phyloP scores from a whole-genome alignment of 2,329 filamentous ascomycete genomes.

The Aureobasidium sp. region DNA sequence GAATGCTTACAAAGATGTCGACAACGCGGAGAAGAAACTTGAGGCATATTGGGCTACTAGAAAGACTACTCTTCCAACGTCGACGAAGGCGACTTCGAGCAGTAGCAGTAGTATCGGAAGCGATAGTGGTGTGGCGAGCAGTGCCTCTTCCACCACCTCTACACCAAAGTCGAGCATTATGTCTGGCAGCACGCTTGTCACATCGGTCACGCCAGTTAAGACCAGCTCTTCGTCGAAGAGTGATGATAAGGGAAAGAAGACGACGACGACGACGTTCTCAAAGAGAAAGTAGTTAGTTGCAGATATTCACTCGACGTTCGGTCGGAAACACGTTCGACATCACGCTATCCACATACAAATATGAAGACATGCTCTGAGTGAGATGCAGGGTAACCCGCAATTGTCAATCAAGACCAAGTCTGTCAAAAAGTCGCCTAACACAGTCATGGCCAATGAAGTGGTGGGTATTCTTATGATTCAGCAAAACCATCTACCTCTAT shows the following conservation, averaged over 20 bases:
- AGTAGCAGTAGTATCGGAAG: not conserved
- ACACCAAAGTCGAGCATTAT: not conserved
- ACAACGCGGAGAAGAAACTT: constrained; percentile 26
- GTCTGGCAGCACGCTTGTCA: not conserved
- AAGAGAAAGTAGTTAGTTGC: not conserved
- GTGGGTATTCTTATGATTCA: too few species aligned
- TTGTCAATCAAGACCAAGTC: too few species aligned
- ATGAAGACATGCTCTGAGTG: too few species aligned
- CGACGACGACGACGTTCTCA: not conserved
- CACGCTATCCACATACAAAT: too few species aligned
- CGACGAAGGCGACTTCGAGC: not conserved
- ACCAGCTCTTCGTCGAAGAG: not conserved
- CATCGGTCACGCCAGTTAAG: not conserved
- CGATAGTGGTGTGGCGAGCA: not conserved
- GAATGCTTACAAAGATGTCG: constrained; percentile 26
- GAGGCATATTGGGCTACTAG: constrained; percentile 24
- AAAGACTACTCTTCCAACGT: not conserved
- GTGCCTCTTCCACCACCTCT: not conserved
- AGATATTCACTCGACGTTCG: not conserved
- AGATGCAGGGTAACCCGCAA: too few species aligned
- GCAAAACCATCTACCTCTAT: too few species aligned
- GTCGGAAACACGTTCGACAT: too few species aligned
- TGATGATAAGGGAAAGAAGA: constrained; percentile 1
- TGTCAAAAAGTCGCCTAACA: too few species aligned
- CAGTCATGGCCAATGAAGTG: too few species aligned